Conservation (phyloP, 371 early-diverging fungal species). For the Vairimorpha ceranae region DNA sequence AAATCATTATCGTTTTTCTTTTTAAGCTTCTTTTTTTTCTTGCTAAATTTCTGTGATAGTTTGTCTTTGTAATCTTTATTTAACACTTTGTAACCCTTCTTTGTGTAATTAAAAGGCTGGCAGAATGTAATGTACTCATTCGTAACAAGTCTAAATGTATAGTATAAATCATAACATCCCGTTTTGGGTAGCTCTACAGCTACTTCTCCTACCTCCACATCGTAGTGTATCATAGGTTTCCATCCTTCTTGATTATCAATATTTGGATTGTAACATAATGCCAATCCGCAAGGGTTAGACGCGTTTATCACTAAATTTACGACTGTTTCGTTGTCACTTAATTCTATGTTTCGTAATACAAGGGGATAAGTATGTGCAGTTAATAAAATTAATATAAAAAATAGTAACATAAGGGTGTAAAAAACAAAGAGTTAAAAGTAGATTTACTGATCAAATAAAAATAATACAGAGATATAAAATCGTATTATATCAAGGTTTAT, state of each 20-base stretch:
- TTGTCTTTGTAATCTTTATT: not conserved
- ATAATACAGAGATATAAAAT: not conserved
- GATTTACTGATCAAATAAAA: not conserved
- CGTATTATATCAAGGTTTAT: not conserved
- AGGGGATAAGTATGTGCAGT: not conserved
- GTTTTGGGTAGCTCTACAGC: not conserved
- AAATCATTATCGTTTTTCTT: not conserved
- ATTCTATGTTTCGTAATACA: not conserved
- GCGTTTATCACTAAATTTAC: not conserved
- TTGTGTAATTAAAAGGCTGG: not conserved
- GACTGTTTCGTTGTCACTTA: not conserved
- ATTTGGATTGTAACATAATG: not conserved
- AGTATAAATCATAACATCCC: not conserved
- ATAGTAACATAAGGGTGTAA: not conserved
- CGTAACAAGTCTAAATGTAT: not conserved
- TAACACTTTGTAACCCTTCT: not conserved
- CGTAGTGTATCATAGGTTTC: not conserved
- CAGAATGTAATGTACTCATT: not conserved
- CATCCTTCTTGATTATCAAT: conserved; percentile 2
- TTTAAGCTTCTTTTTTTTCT: not conserved
- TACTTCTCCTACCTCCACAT: not conserved
- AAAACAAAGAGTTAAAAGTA: no score
- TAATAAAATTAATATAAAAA: not conserved
- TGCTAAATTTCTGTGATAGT: not conserved
- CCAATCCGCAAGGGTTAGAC: not conserved